Conservation (phyloP, 2,329 filamentous ascomycete genomes). For the Fulvia fulva region DNA sequence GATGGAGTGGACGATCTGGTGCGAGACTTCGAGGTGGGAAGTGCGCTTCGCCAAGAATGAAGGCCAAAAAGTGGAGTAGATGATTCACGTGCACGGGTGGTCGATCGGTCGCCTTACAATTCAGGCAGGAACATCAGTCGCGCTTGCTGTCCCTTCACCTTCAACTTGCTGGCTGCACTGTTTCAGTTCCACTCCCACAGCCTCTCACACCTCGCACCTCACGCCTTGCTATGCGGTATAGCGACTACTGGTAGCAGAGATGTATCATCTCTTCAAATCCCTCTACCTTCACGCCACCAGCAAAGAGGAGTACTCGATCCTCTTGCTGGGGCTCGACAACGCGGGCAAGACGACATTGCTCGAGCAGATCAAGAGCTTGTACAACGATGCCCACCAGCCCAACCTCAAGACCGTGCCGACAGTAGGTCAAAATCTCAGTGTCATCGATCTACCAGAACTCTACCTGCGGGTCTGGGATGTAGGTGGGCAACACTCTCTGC, state of each 20-base stretch:
- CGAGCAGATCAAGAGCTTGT: conserved; percentile 90
- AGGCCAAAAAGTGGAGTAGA: no score
- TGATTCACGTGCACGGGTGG: no score
- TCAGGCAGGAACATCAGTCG: no score
- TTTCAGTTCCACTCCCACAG: no score
- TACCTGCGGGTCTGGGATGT: conserved; percentile 99
- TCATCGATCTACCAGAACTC: conserved; percentile 85
- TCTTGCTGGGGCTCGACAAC: conserved; percentile 95
- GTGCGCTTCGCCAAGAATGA: no score
- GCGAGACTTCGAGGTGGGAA: no score
- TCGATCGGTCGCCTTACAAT: no score
- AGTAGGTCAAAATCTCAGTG: conserved; percentile 93
- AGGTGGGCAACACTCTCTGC: conserved; percentile 83
- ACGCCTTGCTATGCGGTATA: conserved; percentile 1
- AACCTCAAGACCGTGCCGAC: conserved; percentile 85
- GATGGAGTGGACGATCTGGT: conserved; percentile 8
- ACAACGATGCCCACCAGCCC: conserved; percentile 62
- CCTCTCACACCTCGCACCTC: no score
- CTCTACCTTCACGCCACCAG: conserved; percentile 93
- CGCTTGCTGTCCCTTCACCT: no score
- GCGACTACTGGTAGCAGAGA: conserved; percentile 37
- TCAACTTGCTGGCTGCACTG: no score
- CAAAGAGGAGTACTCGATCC: conserved; percentile 99
- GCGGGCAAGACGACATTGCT: conserved; percentile 98
- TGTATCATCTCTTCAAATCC: conserved; percentile 96